phyloP scores from a whole-genome alignment of 768 basidiomycete genomes.

The Collybiopsis luxurians region DNA sequence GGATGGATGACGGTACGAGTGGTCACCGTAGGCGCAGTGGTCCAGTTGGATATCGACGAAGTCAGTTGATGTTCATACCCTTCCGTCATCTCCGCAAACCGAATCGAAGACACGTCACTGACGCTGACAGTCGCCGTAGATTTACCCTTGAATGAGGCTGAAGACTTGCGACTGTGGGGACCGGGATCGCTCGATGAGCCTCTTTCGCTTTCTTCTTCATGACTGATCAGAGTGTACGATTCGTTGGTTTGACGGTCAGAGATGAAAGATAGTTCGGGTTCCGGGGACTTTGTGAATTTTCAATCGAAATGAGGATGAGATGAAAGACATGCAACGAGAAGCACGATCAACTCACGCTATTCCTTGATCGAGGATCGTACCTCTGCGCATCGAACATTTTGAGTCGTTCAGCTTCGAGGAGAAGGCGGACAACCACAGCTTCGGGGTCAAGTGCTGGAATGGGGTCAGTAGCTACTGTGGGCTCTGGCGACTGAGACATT shows the following conservation, averaged over 20 bases:
- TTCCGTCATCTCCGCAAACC: neutral
- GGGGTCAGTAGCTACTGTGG: neutral
- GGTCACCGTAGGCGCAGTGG: neutral
- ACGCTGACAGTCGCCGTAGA: neutral
- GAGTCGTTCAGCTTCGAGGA: neutral
- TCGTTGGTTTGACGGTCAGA: too few relatives aligned
- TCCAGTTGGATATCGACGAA: neutral
- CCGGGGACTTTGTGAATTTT: constrained; percentile 3
- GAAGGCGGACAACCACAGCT: neutral
- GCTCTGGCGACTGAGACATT: neutral
- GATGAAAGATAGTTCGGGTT: neutral
- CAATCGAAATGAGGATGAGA: neutral
- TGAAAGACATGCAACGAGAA: neutral
- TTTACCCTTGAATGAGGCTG: neutral
- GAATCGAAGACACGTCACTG: neutral
- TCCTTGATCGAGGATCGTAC: constrained; percentile 1
- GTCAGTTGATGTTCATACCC: neutral
- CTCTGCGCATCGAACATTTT: neutral
- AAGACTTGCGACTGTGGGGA: too few relatives aligned
- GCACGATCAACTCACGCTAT: neutral
- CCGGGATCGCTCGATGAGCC: too few relatives aligned
- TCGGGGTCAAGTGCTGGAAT: neutral
- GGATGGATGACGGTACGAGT: neutral
- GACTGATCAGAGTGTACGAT: too few relatives aligned
- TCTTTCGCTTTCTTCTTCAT: too few relatives aligned